Percentiles rank a stretch among this genome's conserved stretches.
Conservation (phyloP, 73 alveolate genomes). For the Tetrahymena borealis region DNA sequence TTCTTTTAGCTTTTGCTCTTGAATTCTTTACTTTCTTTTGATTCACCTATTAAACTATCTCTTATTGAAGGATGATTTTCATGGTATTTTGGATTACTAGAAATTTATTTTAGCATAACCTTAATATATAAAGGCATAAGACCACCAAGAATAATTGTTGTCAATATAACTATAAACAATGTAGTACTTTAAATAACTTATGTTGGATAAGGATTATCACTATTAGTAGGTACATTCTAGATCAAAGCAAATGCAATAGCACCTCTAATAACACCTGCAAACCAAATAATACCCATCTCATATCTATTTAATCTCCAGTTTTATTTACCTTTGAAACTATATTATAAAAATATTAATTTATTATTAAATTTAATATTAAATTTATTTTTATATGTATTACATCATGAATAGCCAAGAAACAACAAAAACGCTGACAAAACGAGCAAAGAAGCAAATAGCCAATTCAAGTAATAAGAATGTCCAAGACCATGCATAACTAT, state of each 20-base stretch:
- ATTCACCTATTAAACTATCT: constrained; percentile 2
- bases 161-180: constrained; percentile 24
- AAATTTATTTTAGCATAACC: background rate
- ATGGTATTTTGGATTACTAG: background rate
- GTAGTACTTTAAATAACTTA: constrained; percentile 30
- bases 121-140: constrained; percentile 33
- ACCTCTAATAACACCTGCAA: constrained; percentile 83
- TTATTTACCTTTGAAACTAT: constrained; percentile 8
- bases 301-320: constrained; percentile 14
- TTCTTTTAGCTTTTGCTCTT: background rate
- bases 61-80: background rate
- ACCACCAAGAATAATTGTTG: constrained; percentile 27
- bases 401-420: constrained; percentile 8
- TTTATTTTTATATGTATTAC: background rate
- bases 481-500: constrained; percentile 10
- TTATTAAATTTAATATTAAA: too few species aligned
- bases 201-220: background rate
- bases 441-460: constrained; percentile 11
- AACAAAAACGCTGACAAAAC: background rate
- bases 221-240: constrained; percentile 4
- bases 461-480: constrained; percentile 21
- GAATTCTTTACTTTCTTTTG: background rate
- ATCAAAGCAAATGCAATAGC: constrained; percentile 84
- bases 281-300: constrained; percentile 61
- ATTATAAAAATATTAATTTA: background rate